Evolutionary conservation across 1,139 yeast genomes (phyloP).

Genomic region (Debaryomyces robertsiae): DNA sequence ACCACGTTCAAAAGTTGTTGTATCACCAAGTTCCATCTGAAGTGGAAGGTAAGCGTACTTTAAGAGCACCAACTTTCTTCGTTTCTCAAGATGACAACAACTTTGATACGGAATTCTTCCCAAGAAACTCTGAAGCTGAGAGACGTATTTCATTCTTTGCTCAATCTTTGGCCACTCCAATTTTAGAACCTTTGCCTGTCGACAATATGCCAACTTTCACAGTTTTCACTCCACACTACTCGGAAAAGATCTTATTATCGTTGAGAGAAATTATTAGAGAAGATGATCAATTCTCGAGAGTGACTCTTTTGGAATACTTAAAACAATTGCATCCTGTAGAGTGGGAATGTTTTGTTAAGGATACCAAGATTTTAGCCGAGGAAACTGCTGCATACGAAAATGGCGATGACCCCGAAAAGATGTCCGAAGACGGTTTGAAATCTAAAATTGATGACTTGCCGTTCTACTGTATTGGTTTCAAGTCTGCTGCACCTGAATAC

Average conservation of each 20-base stretch:
- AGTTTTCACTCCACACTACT: conserved; percentile 95
- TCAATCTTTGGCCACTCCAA: conserved; percentile 96
- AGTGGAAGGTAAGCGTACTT: conserved; percentile 95
- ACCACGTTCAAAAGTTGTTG: conserved; percentile 93
- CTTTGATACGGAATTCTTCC: conserved; percentile 94
- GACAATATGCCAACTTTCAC: conserved; percentile 99
- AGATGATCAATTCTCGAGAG: conserved; percentile 98
- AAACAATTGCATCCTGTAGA: conserved; percentile 98
- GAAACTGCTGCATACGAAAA: conserved; percentile 88
- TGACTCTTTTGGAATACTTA: conserved; percentile 91
- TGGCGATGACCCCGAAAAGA: conserved; percentile 64
- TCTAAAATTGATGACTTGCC: conserved; percentile 96
- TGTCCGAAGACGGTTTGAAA: conserved; percentile 72
- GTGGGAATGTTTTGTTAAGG: conserved; percentile 99
- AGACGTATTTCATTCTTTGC: conserved; percentile 99
- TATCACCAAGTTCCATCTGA: conserved; percentile 98
- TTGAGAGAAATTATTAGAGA: conserved; percentile 97
- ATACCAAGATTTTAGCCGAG: conserved; percentile 96
- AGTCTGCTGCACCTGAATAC: conserved; percentile 98
- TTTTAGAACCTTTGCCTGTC: conserved; percentile 97
- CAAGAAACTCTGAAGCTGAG: conserved; percentile 95
- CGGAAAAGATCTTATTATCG: conserved; percentile 93
- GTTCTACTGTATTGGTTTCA: conserved; percentile 98
- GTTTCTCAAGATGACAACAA: conserved; percentile 97
- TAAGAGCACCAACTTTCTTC: conserved; percentile 98